These are phyloP conservation scores for Lomentospora prolificans DNA, from an alignment of 2,329 filamentous ascomycete species.

Conservation along the genomic window DNA sequence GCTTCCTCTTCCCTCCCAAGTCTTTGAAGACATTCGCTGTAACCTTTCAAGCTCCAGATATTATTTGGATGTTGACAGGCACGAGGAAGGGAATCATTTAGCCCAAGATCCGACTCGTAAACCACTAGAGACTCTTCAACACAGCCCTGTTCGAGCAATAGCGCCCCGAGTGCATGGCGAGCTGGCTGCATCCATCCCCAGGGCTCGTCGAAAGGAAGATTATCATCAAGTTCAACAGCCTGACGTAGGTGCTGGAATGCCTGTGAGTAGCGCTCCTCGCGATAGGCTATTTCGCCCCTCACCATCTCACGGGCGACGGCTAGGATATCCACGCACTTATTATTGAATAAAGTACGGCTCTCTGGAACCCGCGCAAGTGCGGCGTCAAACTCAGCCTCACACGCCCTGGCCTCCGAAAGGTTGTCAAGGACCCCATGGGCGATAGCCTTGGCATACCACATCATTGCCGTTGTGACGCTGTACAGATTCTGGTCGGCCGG, in stretches of 20 bases:
- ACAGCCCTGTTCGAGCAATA: conserved; percentile 57
- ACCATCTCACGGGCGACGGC: conserved; percentile 57
- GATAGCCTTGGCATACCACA: conserved; percentile 58
- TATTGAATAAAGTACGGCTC: conserved; percentile 42
- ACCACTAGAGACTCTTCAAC: conserved; percentile 44
- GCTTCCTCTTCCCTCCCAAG: conserved; percentile 37
- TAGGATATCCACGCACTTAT: conserved; percentile 45
- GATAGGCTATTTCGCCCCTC: conserved; percentile 64
- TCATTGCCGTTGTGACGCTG: conserved; percentile 58
- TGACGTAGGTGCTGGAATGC: conserved; percentile 51
- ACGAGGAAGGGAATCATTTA: conserved; percentile 50
- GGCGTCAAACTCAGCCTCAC: conserved; percentile 40
- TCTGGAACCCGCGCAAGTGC: conserved; percentile 42
- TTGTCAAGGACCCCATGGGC: conserved; percentile 51
- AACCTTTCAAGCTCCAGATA: conserved; percentile 66
- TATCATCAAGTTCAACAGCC: conserved; percentile 51
- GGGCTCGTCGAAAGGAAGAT: conserved; percentile 60
- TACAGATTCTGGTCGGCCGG: conserved; percentile 53
- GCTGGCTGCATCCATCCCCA: conserved; percentile 75
- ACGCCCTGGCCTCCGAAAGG: conserved; percentile 41
- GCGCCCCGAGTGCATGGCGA: conserved; percentile 59
- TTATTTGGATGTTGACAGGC: conserved; percentile 61
- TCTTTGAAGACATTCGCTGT: conserved; percentile 56
- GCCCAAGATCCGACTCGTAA: conserved; percentile 52
- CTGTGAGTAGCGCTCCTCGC: conserved; percentile 42